Conservation (phyloP, 2,329 filamentous ascomycete species). For the Dactylellina sp. region DNA sequence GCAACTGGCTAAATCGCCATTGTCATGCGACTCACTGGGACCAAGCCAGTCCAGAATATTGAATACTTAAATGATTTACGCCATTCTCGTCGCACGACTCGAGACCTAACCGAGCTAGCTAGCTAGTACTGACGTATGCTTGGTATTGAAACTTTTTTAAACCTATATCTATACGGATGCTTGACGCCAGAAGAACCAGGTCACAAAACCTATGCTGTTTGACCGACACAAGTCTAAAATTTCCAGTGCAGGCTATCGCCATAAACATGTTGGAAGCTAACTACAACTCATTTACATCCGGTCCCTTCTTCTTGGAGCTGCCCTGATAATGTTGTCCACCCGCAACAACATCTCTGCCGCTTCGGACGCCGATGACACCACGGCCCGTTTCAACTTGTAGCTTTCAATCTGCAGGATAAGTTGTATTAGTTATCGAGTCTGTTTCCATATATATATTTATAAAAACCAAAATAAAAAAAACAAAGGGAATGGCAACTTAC, state of each 20-base stretch:
- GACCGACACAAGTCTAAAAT: slow-evolving; percentile 17
- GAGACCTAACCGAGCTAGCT: no score
- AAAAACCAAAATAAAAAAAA: slow-evolving; percentile 5
- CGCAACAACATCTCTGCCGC: slow-evolving; percentile 94
- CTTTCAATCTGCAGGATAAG: slow-evolving; percentile 76
- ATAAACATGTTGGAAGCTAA: slow-evolving; percentile 1
- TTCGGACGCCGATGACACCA: slow-evolving; percentile 94
- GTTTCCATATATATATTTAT: no score
- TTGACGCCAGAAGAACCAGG: slow-evolving; percentile 48
- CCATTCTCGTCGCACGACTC: not conserved
- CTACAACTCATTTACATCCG: slow-evolving; percentile 45
- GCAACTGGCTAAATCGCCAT: slow-evolving; percentile 41
- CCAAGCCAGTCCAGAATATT: slow-evolving; percentile 11
- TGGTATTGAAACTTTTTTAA: slow-evolving; percentile 33
- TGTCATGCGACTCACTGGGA: slow-evolving; percentile 23
- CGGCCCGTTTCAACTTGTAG: slow-evolving; percentile 98
- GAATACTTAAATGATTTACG: not conserved
- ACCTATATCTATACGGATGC: slow-evolving; percentile 44
- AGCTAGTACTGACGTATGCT: slow-evolving; percentile 10
- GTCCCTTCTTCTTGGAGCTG: slow-evolving; percentile 80
- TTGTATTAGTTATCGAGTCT: slow-evolving; percentile 6
- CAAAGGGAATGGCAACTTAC: slow-evolving; percentile 56
- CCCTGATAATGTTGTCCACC: slow-evolving; percentile 97
- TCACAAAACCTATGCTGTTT: slow-evolving; percentile 46
- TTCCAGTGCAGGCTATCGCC: not conserved